These are phyloP conservation scores for Cytospora chrysosperma DNA, from an alignment of 2,329 filamentous ascomycete species.

Conservation along the genomic window DNA sequence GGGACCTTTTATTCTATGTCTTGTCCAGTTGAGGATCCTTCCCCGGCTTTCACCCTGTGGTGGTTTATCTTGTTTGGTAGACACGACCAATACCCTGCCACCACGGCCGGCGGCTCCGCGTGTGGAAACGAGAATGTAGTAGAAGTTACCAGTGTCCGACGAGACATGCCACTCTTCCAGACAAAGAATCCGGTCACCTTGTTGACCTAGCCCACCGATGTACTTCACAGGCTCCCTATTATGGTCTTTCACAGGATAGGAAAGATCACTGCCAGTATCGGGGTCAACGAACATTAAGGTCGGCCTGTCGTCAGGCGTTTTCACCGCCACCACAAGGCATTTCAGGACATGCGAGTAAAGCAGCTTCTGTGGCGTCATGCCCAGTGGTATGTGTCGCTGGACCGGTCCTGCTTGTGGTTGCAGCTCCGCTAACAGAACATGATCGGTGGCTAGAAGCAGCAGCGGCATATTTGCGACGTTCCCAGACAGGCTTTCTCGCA, in stretches of 20 bases:
- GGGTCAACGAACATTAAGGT: constrained; percentile 58
- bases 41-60: constrained; percentile 29
- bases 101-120: constrained; percentile 31
- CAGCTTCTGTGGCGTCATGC: constrained; percentile 50
- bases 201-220: constrained; percentile 55
- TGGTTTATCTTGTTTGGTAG: constrained; percentile 39
- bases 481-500: constrained; percentile 41
- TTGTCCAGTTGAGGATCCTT: constrained; percentile 53
- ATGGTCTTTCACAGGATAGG: constrained; percentile 35
- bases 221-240: constrained; percentile 42
- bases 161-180: constrained; percentile 64
- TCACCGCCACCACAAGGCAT: constrained; percentile 54
- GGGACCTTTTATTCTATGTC: constrained; percentile 46
- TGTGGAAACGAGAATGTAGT: constrained; percentile 62
- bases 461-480: constrained; percentile 42
- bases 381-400: constrained; percentile 48
- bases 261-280: constrained; percentile 52
- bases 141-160: constrained; percentile 57
- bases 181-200: constrained; percentile 58
- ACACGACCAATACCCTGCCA: constrained; percentile 57
- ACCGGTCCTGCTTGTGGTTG: constrained; percentile 46
- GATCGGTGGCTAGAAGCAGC: constrained; percentile 49
- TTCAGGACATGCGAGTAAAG: constrained; percentile 55
- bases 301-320: constrained; percentile 39
- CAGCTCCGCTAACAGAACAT: constrained; percentile 54